These are phyloP conservation scores for Geotrichum ghanense DNA, from an alignment of 805 yeast species.

Conservation along the genomic window DNA sequence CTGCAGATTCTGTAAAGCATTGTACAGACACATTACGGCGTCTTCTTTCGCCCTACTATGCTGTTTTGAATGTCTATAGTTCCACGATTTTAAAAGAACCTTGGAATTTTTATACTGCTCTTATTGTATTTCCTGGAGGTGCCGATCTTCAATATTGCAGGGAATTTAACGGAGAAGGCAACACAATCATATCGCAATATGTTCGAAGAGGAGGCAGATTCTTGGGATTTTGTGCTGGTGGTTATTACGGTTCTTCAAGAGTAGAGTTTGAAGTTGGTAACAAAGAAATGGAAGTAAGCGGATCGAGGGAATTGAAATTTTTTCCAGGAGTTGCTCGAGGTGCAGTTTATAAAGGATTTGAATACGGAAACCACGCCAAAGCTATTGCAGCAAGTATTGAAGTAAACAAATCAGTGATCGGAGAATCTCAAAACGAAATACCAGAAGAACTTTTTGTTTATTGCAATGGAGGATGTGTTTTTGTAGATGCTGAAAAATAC, in stretches of 20 bases:
- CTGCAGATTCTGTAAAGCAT: slow-evolving; percentile 77
- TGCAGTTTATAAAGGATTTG: slow-evolving; percentile 68
- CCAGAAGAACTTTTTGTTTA: slow-evolving; percentile 27
- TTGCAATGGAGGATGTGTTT: slow-evolving; percentile 85
- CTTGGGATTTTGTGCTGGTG: slow-evolving; percentile 94
- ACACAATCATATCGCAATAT: slow-evolving; percentile 45
- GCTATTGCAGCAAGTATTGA: slow-evolving; percentile 46
- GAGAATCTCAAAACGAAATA: slow-evolving; percentile 9
- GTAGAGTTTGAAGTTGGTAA: slow-evolving; percentile 80
- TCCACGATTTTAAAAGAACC: slow-evolving; percentile 64
- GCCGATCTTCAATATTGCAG: slow-evolving; percentile 84
- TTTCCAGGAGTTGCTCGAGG: slow-evolving; percentile 83
- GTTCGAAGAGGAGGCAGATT: slow-evolving; percentile 72
- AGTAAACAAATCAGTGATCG: slow-evolving; percentile 23
- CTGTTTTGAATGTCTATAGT: slow-evolving; percentile 63
- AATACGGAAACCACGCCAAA: slow-evolving; percentile 51
- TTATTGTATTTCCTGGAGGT: slow-evolving; percentile 90
- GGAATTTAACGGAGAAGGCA: slow-evolving; percentile 60
- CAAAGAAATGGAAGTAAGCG: slow-evolving; percentile 64
- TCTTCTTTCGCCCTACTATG: slow-evolving; percentile 77
- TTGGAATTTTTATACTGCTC: slow-evolving; percentile 71
- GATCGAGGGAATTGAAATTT: slow-evolving; percentile 69
- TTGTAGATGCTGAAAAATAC: slow-evolving; percentile 58
- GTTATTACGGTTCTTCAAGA: slow-evolving; percentile 62
- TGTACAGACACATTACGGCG: slow-evolving; percentile 64